Base-by-base conservation (phyloP, 2,329 filamentous ascomycete genomes). In the Hypoxylon sp. region DNA sequence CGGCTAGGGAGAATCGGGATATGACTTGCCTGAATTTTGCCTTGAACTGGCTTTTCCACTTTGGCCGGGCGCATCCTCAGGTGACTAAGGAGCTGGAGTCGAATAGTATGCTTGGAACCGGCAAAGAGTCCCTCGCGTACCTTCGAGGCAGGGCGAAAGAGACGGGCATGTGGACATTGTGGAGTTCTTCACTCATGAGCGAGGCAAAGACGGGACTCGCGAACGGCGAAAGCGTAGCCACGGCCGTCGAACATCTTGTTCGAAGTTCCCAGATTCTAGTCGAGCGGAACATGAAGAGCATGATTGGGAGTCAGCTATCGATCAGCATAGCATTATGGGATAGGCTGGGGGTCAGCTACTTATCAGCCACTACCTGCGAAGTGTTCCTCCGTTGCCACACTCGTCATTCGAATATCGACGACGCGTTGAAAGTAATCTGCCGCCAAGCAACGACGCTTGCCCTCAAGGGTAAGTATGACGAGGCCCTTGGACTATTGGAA, bases 41-140 rank as follows among this genome's bases (percentile, higher is more conserved):
- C 30, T 86, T 99, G 64, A 97, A 93, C 73, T 99, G 95, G 95
- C 83, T 98, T 2, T 96, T 96, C 72, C 93, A 97, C 74, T 96
- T 97, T 71, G 91, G 90, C n/a, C 92, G 93, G 72, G 88, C 91
- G 0, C 93, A 94, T 70, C 91, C 93, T 0, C 84, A 87, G 55
- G 84, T 93, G n/a, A 87, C 93, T 68, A 86, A 83, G 50, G 86
- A 89, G 53, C 82, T 91, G 5, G 90, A 89, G 65, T 89, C 90
- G 39, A 89, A 86, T 71, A 92, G 88, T 59, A 89, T 93, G 82
- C 81, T 93, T 7, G 92, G 90, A 0, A 89, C 88, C 32, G 91
- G 93, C 55, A 90, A 90, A 68, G 93, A 97, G 74, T 93, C 89
- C 0, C 83, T 97, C 6, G 85, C 88, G 0, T 97, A 95, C 71